Evolutionary conservation across 345 rosid species (phyloP), one percentile per base, ranked within the genome.

Genomic region (Ricinus communis): DNA sequence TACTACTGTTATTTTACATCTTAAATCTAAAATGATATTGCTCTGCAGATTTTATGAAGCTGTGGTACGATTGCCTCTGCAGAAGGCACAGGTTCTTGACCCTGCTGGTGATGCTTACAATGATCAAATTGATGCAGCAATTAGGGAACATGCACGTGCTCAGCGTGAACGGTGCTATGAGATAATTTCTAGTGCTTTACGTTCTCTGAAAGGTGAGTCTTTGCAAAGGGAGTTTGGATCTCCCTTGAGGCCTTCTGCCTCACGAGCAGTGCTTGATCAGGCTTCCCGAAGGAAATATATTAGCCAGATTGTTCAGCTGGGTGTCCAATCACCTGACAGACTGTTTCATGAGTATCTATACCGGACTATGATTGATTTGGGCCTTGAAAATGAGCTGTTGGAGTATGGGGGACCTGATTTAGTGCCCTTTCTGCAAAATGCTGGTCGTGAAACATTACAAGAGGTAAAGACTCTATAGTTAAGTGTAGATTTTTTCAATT

Each of bases 391-490:
- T 70, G 98, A 95, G 87, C 86, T 95, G 52, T 73, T 92, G 82
- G 99, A 95, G 85, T 95, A 84, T 64, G 99, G 99, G 70, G 99
- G 99, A 70, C 90, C 96, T 21, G 99, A 92, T 84, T 88, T 95
- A 85, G 89, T 92, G 77, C 99, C 97, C 75, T 95, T 95, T 80
- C 84, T 95, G 56, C 98, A 92, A 76, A 87, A 72, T 82, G 93
- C 88, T 61, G 96, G 91, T 75, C 83, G 85, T 63, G 87, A 81
- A 67, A 74, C 90, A 62, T 79, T 78, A 38, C 87, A 80, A 76
- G 93, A 95, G 96, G 99, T 95, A 70, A 45, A 31, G 40, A 36
- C 21, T 65, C 41, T 47, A 14, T 46, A 62, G 25, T 30, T 2
- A n/a, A 47, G 24, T 9, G 5, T 50, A 28, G 56, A 28, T 27